Percentiles rank a stretch among this genome's conserved stretches.
phyloP scores from a whole-genome alignment of 139 green algal genomes.

The Chlamydomonas incerta region DNA sequence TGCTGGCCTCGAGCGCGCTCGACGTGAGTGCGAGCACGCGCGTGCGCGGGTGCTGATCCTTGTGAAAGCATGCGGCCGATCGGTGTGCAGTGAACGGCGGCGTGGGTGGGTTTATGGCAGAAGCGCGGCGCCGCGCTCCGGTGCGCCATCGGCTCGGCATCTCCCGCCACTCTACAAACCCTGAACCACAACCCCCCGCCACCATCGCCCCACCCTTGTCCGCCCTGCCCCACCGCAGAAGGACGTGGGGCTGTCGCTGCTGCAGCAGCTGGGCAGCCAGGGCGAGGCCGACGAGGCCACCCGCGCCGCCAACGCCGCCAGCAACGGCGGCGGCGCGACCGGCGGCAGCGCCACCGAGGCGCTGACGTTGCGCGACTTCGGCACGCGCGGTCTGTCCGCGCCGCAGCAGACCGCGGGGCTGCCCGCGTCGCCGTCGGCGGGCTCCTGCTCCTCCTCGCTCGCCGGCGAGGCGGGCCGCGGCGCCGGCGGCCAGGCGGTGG shows the following conservation, averaged over 20 bases:
- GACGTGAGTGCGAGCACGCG: slow-evolving; percentile 49
- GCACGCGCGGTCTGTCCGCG: background rate
- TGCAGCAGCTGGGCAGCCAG: slow-evolving; percentile 58
- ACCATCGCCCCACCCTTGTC: background rate
- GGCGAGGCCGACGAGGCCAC: slow-evolving; percentile 6
- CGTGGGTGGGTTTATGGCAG: no score
- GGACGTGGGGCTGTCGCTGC: slow-evolving; percentile 57
- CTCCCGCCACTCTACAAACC: no score
- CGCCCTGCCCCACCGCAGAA: slow-evolving; percentile 29
- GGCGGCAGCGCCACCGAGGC: background rate
- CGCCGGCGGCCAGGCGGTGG: background rate
- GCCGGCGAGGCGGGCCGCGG: background rate
- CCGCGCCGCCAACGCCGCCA: no score
- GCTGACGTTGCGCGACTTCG: slow-evolving; percentile 47
- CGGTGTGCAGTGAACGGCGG: no score
- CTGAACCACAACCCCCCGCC: no score
- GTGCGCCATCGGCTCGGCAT: no score
- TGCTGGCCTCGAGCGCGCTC: slow-evolving; percentile 51
- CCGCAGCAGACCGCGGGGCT: no score
- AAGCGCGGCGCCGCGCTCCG: no score
- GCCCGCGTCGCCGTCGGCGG: background rate
- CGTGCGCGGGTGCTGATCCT: no score
- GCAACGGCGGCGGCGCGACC: background rate
- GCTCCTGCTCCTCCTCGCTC: background rate
- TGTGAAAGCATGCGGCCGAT: no score